Base-by-base conservation (phyloP, 2,329 filamentous ascomycete genomes). In the Aspergillus ruber region DNA sequence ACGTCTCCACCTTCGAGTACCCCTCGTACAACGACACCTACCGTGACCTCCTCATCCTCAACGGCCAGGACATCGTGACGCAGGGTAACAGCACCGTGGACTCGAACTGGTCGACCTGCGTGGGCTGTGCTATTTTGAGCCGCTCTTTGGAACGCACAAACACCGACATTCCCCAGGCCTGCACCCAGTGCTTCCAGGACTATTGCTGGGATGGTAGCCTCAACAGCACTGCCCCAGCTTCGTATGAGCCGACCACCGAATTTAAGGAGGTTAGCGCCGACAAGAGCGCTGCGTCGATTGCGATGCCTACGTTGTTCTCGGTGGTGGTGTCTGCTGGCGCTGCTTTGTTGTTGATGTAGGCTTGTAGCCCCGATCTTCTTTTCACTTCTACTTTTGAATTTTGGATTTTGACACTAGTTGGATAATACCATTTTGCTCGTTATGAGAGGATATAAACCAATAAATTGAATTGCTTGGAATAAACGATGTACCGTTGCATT, bases 141-240 rank as follows among this genome's bases (percentile, higher is more conserved):
- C 80, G 90, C 50, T 88, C 83, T 59, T 79, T 91, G 55, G 74
- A 80, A 47, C 79, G 88, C 47, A 90, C 86, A 1, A 74, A 76
- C 20, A 84, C 84, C 0, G 50, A 70, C 0, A 76, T 89, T 1
- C 90, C 90, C 0, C 73, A 76, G 0, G 79, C 78, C 4, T 97
- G 91, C 72, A 73, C 68, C 35, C 57, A 75, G 47, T 97, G 91
- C 72, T 95, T 95, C 66, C 53, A 74, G 15, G 68, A 73, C 20
- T 95, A 95, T 72, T 97, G 91, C 77, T 97, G 91, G 90, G 81
- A 95, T 66, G 91, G 91, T 20, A 85, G 79, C 1, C 50, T 68
- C 2, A 66, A 75, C 40, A 61, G 52, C 42, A 69, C 68, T 0
- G 55, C 54, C 12, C 59, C 64, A 1, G 56, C 59, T 3, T 53